phyloP scores from a whole-genome alignment of 2,329 filamentous ascomycete species.

The Aaosphaeria pasadenensis region DNA sequence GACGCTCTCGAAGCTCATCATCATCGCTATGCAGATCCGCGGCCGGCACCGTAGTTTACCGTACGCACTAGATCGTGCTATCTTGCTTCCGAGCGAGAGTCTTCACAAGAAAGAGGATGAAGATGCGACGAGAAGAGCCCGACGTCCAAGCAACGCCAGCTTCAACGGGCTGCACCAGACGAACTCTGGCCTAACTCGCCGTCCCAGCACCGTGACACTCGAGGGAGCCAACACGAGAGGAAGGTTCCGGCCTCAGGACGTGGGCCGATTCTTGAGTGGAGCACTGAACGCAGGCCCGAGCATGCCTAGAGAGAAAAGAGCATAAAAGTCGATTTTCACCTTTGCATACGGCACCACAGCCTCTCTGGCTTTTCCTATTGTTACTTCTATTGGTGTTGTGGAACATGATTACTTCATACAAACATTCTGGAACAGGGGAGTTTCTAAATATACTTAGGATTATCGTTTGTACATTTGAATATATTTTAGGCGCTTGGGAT shows the following conservation, averaged over 20 bases:
- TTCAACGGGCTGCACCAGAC: conserved; percentile 12
- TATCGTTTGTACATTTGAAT: too few relatives aligned
- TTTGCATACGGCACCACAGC: too few relatives aligned
- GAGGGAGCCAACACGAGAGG: conserved; percentile 1
- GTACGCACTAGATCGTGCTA: conserved; percentile 67
- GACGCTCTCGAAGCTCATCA: conserved; percentile 63
- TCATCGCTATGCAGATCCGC: conserved; percentile 65
- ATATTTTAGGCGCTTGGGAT: too few relatives aligned
- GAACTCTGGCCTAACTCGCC: conserved; percentile 14
- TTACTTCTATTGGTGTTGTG: too few relatives aligned
- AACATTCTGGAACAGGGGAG: too few relatives aligned
- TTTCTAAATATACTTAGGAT: too few relatives aligned
- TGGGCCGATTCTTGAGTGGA: conserved; percentile 20
- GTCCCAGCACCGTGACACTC: conserved; percentile 5
- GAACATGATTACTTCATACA: too few relatives aligned
- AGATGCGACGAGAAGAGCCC: conserved; percentile 46
- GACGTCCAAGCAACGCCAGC: conserved; percentile 23
- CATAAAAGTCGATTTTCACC: background rate
- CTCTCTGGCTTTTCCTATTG: too few relatives aligned
- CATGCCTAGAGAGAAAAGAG: conserved; percentile 16
- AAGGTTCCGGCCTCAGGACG: conserved; percentile 6
- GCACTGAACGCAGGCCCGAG: conserved; percentile 28
- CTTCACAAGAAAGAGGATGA: conserved; percentile 59
- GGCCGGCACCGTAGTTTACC: conserved; percentile 64
- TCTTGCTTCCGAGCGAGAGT: conserved; percentile 65